phyloP scores from a whole-genome alignment of 148 eudicot species.

The Amaranthus cruentus region DNA sequence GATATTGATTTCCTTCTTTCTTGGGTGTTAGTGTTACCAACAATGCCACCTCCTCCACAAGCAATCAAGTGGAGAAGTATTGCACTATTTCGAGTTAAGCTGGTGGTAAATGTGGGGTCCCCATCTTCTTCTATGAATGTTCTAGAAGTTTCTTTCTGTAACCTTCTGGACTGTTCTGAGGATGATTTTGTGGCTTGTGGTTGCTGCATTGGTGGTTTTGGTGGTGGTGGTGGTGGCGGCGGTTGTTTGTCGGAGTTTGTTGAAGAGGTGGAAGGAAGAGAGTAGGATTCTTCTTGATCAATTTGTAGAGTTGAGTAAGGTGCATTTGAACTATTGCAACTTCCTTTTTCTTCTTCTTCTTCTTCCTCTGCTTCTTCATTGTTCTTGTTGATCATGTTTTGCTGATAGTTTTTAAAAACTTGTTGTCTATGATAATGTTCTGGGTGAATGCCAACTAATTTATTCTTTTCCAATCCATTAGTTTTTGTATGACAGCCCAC shows the following conservation, averaged over 20 bases:
- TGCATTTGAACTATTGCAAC: conserved; percentile 30
- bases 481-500: background rate
- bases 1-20: background rate
- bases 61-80: conserved; percentile 67
- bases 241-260: conserved; percentile 29
- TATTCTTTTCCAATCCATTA: conserved; percentile 7
- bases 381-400: background rate
- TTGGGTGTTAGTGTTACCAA: background rate
- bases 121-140: conserved; percentile 14
- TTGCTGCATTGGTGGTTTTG: background rate
- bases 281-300: conserved; percentile 27
- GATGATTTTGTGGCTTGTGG: background rate
- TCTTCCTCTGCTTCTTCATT: conserved; percentile 17
- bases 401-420: background rate
- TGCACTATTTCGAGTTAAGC: conserved; percentile 21
- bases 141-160: background rate
- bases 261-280: conserved; percentile 32
- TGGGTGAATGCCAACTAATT: conserved; percentile 1
- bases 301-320: conserved; percentile 11
- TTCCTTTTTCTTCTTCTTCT: conserved; percentile 21
- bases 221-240: background rate
- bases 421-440: conserved; percentile 16
- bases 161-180: conserved; percentile 5
- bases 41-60: conserved; percentile 44
- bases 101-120: conserved; percentile 1